Conservation (phyloP, 345 rosid genomes). For the Salix caprea region DNA sequence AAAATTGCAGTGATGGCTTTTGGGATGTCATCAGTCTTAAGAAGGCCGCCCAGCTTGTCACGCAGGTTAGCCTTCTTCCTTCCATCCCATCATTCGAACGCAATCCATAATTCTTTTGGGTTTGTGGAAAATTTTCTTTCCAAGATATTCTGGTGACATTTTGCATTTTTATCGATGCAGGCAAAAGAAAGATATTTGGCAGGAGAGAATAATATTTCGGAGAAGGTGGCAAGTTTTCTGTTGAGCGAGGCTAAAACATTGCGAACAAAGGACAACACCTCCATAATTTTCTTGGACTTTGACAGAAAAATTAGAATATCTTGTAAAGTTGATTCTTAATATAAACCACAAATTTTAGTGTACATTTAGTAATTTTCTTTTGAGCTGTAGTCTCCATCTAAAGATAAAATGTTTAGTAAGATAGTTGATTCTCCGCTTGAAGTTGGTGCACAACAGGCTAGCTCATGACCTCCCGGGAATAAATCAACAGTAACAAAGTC, state of each 20-base stretch:
- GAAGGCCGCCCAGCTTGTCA: constrained; percentile 70
- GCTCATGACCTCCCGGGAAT: not conserved
- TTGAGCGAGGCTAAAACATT: constrained; percentile 75
- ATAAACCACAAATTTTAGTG: not conserved
- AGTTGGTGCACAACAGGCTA: not conserved
- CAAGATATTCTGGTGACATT: too few relatives aligned
- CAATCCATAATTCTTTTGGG: too few relatives aligned
- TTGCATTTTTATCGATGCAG: constrained; percentile 28
- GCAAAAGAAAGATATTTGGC: constrained; percentile 43
- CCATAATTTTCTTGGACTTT: constrained; percentile 80
- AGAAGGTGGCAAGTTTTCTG: constrained; percentile 68
- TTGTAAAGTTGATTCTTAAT: constrained; percentile 46
- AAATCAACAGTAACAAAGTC: not conserved
- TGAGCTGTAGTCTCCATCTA: not conserved
- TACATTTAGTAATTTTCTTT: not conserved
- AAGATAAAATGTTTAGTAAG: not conserved
- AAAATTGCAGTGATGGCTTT: constrained; percentile 71
- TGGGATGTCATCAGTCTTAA: constrained; percentile 82
- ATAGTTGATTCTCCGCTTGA: not conserved
- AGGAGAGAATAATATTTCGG: constrained; percentile 49
- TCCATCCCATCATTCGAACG: too few relatives aligned
- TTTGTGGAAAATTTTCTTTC: not conserved
- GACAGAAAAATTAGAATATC: constrained; percentile 32
- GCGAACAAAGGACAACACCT: constrained; percentile 94
- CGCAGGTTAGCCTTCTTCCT: constrained; percentile 45